Base-by-base conservation (phyloP, 176 grass and related monocot genomes). In the Oryza coarctata region DNA sequence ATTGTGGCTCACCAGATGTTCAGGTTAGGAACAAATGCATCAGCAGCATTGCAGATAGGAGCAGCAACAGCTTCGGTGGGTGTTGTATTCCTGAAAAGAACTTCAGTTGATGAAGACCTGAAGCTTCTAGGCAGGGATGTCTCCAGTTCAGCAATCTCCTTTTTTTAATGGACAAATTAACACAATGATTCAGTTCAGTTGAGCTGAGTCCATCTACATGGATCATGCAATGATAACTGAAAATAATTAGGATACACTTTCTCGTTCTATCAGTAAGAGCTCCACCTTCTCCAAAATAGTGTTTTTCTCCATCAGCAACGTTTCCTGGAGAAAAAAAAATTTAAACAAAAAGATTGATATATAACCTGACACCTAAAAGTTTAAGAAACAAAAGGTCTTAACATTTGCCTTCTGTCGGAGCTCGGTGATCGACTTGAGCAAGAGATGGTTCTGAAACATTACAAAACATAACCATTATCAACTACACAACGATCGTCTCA, bases 401-500 rank as follows among this genome's bases (percentile, higher is more conserved):
- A 26, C 18, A 69, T 20, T 84, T 89, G 23, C 87, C 87, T 87
- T 89, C 9, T 68, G 81, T 44, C 18, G 81, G 30, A 82, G 81
- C 47, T 87, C 84, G 14, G 9, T 3, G 9, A 92, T 80, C 15
- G 74, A 85, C 6, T 80, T 68, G 34, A 55, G 29, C 30, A 92
- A 38, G 49, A 86, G 22, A 40, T 65, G 26, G 9, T 83, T 85
- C 90, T 88, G 63, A 58, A 92, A 72, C 10, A 75, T 29, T 4
- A 25, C 10, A 49, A 85, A 41, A 85, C n/a, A n/a, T n/a, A 71
- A 60, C 7, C 2, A 55, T 47, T 67, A 26, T 7, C 11, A 77
- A 40, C 9, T 78, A 11, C 55, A 60, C 1, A 23, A 68, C 63
- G 22, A 25, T 58, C 32, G 31, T 35, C 2, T 35, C 2, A 66